These are phyloP conservation scores for Tephrocybe sp. DNA, from an alignment of 768 basidiomycete species.

Conservation along the genomic window DNA sequence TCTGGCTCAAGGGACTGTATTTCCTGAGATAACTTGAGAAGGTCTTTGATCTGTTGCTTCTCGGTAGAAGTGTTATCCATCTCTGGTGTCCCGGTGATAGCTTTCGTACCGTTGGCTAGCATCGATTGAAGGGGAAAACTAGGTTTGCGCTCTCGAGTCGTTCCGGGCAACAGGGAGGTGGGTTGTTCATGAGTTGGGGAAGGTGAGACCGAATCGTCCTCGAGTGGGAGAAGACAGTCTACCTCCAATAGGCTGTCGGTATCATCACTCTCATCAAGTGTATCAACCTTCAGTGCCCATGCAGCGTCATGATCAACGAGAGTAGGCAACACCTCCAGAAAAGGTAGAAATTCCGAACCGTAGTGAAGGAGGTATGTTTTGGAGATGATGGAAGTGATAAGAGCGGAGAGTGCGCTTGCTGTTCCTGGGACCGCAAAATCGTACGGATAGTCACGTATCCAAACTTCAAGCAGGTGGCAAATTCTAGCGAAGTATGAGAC, in stretches of 20 bases:
- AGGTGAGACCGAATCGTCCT: slow-evolving; percentile 17
- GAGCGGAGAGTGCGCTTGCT: slow-evolving; percentile 66
- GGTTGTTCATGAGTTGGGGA: slow-evolving; percentile 24
- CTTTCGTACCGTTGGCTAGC: slow-evolving; percentile 27
- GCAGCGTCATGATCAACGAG: slow-evolving; percentile 67
- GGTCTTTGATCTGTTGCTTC: slow-evolving; percentile 63
- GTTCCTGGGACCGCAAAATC: slow-evolving; percentile 83
- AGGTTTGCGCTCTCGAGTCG: slow-evolving; percentile 62
- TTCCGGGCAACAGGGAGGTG: slow-evolving; percentile 16
- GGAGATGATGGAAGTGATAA: slow-evolving; percentile 76
- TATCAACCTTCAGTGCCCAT: slow-evolving; percentile 71
- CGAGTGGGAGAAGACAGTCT: slow-evolving; percentile 40
- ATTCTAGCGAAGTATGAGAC: slow-evolving; percentile 47
- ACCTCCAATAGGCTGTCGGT: slow-evolving; percentile 53
- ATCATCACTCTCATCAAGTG: slow-evolving; percentile 64
- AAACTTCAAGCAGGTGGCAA: slow-evolving; percentile 74
- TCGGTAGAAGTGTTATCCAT: slow-evolving; percentile 44
- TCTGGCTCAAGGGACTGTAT: slow-evolving; percentile 56
- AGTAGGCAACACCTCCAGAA: slow-evolving; percentile 64
- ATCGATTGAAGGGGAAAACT: slow-evolving; percentile 62
- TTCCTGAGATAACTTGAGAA: slow-evolving; percentile 58
- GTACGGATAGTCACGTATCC: slow-evolving; percentile 73
- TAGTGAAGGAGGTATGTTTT: slow-evolving; percentile 86
- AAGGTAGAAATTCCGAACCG: slow-evolving; percentile 80
- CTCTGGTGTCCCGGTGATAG: slow-evolving; percentile 27